Evolutionary conservation across 1,139 yeast species (phyloP), one percentile per base, ranked within the genome.

Genomic region (Scheffersomyces segobiensis): DNA sequence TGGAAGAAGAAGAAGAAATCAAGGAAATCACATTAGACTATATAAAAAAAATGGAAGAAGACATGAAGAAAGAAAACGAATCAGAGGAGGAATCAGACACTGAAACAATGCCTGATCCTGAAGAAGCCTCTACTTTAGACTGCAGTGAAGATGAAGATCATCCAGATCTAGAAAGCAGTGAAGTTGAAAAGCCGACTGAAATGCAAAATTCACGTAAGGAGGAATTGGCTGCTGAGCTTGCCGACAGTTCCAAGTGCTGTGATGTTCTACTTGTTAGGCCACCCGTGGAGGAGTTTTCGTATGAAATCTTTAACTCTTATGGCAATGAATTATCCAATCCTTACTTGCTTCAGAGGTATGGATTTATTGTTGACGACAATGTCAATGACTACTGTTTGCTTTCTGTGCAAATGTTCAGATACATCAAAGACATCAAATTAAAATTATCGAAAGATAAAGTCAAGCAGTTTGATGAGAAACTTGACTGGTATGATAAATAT

Each of bases 271-370:
- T 84, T 21, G 74, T 79, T 17, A 67, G 68, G 5, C 66, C 71
- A 2, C 81, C 90, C 0, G 57, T 67, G 2, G 68, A 75, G 32
- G 83, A 83, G n/a, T 68, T 77, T 18, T 64, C 65, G 3, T 70
- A 64, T 57, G 97, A 92, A 67, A 71, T 92, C 14, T 89, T 86
- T 77, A 91, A 90, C 71, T 86, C 95, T 0, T 91, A 91, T 66
- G 97, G 97, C 0, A 87, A 87, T 52, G 78, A 76, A 50, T 76
- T 87, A 52, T 77, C 89, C 18, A 91, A 90, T 64, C 81, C 90
- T 0, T 81, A 85, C 53, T 75, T 92, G 50, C 72, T 92, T 18
- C 87, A 92, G 26, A 81, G 91, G 59, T 92, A 91, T 67, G 97
- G 97, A 0, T 91, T 92, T 69, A 83, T 88, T 6, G 78, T 83